Conservation (phyloP, 495 filamentous ascomycete species). For the Bathelium albidoporum region DNA sequence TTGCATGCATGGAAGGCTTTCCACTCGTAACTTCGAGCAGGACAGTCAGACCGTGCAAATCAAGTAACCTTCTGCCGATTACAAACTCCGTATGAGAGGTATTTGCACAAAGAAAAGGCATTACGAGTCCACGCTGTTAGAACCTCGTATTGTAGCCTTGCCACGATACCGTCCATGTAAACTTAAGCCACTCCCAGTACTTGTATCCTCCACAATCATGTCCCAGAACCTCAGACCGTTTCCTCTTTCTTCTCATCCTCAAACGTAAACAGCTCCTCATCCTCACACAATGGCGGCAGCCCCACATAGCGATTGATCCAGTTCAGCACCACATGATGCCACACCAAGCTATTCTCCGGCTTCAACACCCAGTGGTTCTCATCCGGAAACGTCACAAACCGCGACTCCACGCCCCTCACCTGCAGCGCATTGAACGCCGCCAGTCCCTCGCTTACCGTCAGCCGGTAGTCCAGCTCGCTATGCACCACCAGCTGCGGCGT, state of each 20-base stretch:
- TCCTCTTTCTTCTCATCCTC: slow-evolving; percentile 7
- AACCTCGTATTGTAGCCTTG: too few relatives aligned
- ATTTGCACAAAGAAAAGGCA: too few relatives aligned
- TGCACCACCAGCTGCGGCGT: slow-evolving; percentile 88
- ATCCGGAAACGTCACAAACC: slow-evolving; percentile 75
- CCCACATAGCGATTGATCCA: slow-evolving; percentile 84
- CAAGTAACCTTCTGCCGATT: too few relatives aligned
- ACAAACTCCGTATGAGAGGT: too few relatives aligned
- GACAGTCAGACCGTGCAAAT: too few relatives aligned
- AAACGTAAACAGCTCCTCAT: slow-evolving; percentile 10
- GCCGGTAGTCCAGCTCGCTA: slow-evolving; percentile 80
- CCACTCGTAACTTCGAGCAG: too few relatives aligned
- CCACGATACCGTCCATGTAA: too few relatives aligned
- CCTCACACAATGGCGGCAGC: slow-evolving; percentile 25
- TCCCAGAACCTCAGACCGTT: background rate
- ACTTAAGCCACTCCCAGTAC: background rate
- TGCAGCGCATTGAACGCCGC: slow-evolving; percentile 86
- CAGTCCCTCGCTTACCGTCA: slow-evolving; percentile 74
- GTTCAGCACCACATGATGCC: slow-evolving; percentile 79
- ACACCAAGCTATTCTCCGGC: slow-evolving; percentile 79
- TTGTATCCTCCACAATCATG: background rate
- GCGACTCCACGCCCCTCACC: slow-evolving; percentile 56
- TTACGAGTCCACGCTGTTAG: too few relatives aligned
- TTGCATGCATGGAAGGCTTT: too few relatives aligned
- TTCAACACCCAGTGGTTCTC: slow-evolving; percentile 84